Conservation (phyloP, 768 basidiomycete species). For the Mycena haematopus region DNA sequence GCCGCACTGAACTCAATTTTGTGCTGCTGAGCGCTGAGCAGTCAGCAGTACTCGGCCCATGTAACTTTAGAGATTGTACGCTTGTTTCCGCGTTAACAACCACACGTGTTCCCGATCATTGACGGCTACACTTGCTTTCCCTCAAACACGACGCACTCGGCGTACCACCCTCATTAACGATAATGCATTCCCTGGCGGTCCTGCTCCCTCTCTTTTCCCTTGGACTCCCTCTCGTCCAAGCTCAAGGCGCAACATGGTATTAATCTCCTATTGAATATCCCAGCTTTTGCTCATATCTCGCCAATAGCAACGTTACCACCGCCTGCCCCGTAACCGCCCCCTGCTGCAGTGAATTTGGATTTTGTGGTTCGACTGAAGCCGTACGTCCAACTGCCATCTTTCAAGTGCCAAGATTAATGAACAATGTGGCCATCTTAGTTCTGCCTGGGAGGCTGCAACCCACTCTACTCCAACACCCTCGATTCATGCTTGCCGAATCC, state of each 20-base stretch:
- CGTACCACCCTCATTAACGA: slow-evolving; percentile 27
- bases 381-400: slow-evolving; percentile 40
- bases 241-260: slow-evolving; percentile 28
- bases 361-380: slow-evolving; percentile 49
- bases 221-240: slow-evolving; percentile 27
- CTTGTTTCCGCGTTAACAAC: slow-evolving; percentile 10
- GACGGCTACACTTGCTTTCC: neutral
- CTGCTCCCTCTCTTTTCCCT: slow-evolving; percentile 29
- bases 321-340: slow-evolving; percentile 53
- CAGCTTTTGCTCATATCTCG: slow-evolving; percentile 4
- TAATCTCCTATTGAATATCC: neutral
- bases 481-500: slow-evolving; percentile 76
- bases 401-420: neutral
- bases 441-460: slow-evolving; percentile 89
- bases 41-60: neutral
- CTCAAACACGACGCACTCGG: slow-evolving; percentile 25
- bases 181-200: slow-evolving; percentile 32
- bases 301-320: slow-evolving; percentile 48
- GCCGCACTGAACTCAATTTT: neutral
- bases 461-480: slow-evolving; percentile 67
- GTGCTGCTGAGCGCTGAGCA: neutral
- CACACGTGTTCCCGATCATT: slow-evolving; percentile 20
- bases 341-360: slow-evolving; percentile 67
- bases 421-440: slow-evolving; percentile 49
- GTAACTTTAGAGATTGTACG: slow-evolving; percentile 12